Percentiles rank a stretch among this genome's conserved stretches.
These are phyloP conservation scores for Platismatia glauca DNA, from an alignment of 495 filamentous ascomycete genomes.

Conservation along the genomic window DNA sequence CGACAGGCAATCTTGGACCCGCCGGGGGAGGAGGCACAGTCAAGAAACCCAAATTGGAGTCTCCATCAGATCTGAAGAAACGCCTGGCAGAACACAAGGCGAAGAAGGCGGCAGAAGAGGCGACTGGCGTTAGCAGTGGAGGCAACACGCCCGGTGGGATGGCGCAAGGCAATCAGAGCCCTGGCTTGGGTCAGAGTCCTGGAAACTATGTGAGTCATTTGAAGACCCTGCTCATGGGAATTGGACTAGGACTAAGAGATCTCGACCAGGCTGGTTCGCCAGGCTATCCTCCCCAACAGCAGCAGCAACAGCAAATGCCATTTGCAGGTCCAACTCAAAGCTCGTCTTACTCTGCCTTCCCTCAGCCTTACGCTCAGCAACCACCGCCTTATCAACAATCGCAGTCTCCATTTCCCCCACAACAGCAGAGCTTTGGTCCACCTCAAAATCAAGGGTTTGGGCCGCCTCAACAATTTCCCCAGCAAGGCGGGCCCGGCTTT, in stretches of 20 bases:
- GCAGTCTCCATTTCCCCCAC: constrained; percentile 19
- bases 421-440: constrained; percentile 19
- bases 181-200: constrained; percentile 45
- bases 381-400: constrained; percentile 27
- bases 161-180: constrained; percentile 44
- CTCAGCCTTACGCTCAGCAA: constrained; percentile 27
- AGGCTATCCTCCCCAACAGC: constrained; percentile 21
- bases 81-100: constrained; percentile 73
- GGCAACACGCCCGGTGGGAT: constrained; percentile 50
- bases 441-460: constrained; percentile 23
- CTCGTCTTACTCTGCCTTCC: constrained; percentile 21
- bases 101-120: constrained; percentile 51
- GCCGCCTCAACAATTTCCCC: constrained; percentile 26
- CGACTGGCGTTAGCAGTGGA: constrained; percentile 48
- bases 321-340: constrained; percentile 24
- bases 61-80: constrained; percentile 68
- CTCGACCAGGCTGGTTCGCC: constrained; percentile 22
- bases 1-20: constrained; percentile 72
- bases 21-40: constrained; percentile 37
- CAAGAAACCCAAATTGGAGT: constrained; percentile 77
- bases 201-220: constrained; percentile 44
- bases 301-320: constrained; percentile 23
- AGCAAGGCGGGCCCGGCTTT: constrained; percentile 32
- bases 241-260: background rate
- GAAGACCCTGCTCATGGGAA: background rate